Conservation (phyloP, 805 yeast genomes). For the Kuraishia ogatae region DNA sequence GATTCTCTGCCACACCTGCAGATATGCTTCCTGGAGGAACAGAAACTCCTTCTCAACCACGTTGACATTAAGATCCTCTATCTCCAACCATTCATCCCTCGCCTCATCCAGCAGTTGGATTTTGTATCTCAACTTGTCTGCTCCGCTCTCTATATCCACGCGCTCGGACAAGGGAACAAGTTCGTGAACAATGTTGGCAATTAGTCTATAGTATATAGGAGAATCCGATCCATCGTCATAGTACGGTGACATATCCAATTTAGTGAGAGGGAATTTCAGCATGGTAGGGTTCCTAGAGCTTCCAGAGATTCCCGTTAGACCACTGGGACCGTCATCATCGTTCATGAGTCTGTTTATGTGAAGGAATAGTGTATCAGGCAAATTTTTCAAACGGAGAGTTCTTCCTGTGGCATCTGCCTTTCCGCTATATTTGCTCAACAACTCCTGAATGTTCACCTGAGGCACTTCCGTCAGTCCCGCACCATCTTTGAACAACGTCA, state of each 20-base stretch:
- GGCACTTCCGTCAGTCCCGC: conserved; percentile 33
- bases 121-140: conserved; percentile 29
- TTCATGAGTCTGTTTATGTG: conserved; percentile 47
- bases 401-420: conserved; percentile 10
- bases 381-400: conserved; percentile 27
- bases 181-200: conserved; percentile 39
- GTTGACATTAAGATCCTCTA: conserved; percentile 41
- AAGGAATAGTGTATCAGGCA: conserved; percentile 48
- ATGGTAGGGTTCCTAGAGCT: conserved; percentile 50
- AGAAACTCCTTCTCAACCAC: conserved; percentile 47
- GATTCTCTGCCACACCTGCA: conserved; percentile 57
- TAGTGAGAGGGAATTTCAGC: conserved; percentile 44
- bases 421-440: conserved; percentile 28
- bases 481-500: conserved; percentile 46
- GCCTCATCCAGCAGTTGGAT: conserved; percentile 35
- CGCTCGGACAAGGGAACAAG: conserved; percentile 9
- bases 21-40: conserved; percentile 50
- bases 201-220: conserved; percentile 29
- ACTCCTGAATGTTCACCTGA: conserved; percentile 34
- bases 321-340: conserved; percentile 16
- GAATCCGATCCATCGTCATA: conserved; percentile 11
- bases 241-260: conserved; percentile 26
- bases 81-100: conserved; percentile 45
- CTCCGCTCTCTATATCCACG: not conserved
- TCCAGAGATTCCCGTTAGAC: conserved; percentile 17